Conservation (phyloP, 2,329 filamentous ascomycete species). For the Fusarium siculi region DNA sequence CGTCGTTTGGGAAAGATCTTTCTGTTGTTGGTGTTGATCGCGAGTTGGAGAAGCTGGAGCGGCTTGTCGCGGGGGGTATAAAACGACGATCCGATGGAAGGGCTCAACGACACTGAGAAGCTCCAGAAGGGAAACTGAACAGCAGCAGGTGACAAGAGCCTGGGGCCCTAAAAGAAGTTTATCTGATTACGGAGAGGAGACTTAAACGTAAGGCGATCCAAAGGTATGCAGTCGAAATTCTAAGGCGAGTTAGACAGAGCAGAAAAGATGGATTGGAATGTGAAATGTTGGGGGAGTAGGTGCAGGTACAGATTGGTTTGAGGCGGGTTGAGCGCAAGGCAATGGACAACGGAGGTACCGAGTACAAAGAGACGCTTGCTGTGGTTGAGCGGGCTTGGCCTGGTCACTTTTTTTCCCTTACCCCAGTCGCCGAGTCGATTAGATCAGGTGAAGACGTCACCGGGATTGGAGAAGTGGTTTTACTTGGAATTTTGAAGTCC, state of each 20-base stretch:
- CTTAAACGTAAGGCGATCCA: not conserved
- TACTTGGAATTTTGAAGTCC: not conserved
- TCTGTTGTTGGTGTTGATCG: not conserved
- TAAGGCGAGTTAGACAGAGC: constrained; percentile 2
- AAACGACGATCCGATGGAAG: constrained; percentile 27
- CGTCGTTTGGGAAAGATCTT: constrained; percentile 1
- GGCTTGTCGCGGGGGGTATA: constrained; percentile 28
- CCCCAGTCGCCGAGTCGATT: constrained; percentile 15
- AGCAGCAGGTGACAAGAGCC: constrained; percentile 2
- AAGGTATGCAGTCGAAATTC: constrained; percentile 23
- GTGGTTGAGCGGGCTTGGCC: constrained; percentile 20
- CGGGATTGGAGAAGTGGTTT: constrained; percentile 5
- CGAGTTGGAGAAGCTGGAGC: constrained; percentile 10
- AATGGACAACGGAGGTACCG: constrained; percentile 20
- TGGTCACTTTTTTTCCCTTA: constrained; percentile 13
- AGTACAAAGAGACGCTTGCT: constrained; percentile 28
- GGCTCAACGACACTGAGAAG: constrained; percentile 6
- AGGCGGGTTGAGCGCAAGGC: constrained; percentile 18
- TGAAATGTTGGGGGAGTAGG: constrained; percentile 33
- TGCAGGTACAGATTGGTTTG: constrained; percentile 11
- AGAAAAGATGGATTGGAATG: constrained; percentile 30
- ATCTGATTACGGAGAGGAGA: constrained; percentile 7
- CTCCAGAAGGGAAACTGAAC: constrained; percentile 8
- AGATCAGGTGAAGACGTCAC: constrained; percentile 37
- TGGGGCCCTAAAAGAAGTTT: constrained; percentile 20